Percentiles rank a stretch among this genome's conserved stretches.
Conservation (phyloP, 495 filamentous ascomycete genomes). For the Talaromyces ruber region DNA sequence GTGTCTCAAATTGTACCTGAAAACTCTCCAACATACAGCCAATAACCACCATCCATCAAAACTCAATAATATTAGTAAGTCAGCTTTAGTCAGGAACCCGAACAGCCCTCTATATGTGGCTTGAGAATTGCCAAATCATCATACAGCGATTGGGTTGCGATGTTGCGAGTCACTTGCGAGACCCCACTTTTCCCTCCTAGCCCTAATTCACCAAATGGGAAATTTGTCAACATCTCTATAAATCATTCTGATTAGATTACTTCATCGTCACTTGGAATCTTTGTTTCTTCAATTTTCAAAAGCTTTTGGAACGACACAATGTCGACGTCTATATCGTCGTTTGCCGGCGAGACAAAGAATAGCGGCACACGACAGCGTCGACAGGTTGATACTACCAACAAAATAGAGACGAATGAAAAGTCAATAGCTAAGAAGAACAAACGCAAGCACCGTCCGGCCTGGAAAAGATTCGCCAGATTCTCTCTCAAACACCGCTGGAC, state of each 20-base stretch:
- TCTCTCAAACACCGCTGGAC: conserved; percentile 61
- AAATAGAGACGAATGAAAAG: background rate
- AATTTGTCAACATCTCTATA: background rate
- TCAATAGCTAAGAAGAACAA: background rate
- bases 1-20: background rate
- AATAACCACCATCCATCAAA: background rate
- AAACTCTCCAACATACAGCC: background rate
- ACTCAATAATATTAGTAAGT: background rate
- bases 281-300: background rate
- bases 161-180: conserved; percentile 3
- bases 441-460: conserved; percentile 35
- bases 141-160: background rate
- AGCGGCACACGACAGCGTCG: background rate
- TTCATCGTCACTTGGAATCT: too few relatives aligned
- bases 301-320: background rate
- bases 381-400: background rate
- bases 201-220: background rate
- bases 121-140: background rate
- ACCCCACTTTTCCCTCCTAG: background rate
- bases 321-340: background rate
- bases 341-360: background rate
- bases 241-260: too few relatives aligned
- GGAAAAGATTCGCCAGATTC: conserved; percentile 46
- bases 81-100: background rate
- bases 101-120: background rate